A percentile compares a stretch with the other conserved stretches of the same genome.
Evolutionary conservation across 805 yeast genomes (phyloP).

Genomic region (Candida taoyuanica): DNA sequence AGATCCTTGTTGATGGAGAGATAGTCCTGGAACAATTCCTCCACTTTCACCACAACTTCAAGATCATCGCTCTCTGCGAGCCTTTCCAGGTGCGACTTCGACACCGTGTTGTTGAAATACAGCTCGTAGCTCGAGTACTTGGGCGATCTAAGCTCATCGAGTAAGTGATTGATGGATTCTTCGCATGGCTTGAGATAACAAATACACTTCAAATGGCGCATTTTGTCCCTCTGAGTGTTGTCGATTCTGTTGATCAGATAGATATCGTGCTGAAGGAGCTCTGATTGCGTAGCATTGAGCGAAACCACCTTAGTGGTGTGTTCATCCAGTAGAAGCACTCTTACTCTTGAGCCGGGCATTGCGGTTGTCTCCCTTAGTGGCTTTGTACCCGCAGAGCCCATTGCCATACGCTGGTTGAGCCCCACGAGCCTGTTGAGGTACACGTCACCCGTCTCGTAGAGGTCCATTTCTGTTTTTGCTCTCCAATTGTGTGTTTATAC

Average conservation of each 20-base stretch:
- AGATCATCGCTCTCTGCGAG: constrained; percentile 87
- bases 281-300: constrained; percentile 85
- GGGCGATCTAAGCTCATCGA: constrained; percentile 70
- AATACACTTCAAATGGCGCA: constrained; percentile 79
- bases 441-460: constrained; percentile 41
- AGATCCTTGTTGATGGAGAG: constrained; percentile 67
- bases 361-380: constrained; percentile 7
- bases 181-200: constrained; percentile 72
- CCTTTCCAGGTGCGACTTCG: constrained; percentile 75
- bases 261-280: constrained; percentile 75
- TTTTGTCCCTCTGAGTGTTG: constrained; percentile 54
- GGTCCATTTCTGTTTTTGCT: constrained; percentile 37
- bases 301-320: constrained; percentile 81
- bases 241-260: constrained; percentile 72
- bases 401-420: constrained; percentile 11
- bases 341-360: constrained; percentile 40
- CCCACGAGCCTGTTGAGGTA: constrained; percentile 39
- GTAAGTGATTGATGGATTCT: constrained; percentile 53
- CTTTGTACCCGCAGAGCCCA: not conserved
- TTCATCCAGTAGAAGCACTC: constrained; percentile 74
- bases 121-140: constrained; percentile 75
- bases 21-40: constrained; percentile 84
- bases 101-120: constrained; percentile 70
- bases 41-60: constrained; percentile 70
- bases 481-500: not conserved